These are phyloP conservation scores for Ceratocystis lukuohia DNA, from an alignment of 2,329 filamentous ascomycete genomes.

Conservation along the genomic window DNA sequence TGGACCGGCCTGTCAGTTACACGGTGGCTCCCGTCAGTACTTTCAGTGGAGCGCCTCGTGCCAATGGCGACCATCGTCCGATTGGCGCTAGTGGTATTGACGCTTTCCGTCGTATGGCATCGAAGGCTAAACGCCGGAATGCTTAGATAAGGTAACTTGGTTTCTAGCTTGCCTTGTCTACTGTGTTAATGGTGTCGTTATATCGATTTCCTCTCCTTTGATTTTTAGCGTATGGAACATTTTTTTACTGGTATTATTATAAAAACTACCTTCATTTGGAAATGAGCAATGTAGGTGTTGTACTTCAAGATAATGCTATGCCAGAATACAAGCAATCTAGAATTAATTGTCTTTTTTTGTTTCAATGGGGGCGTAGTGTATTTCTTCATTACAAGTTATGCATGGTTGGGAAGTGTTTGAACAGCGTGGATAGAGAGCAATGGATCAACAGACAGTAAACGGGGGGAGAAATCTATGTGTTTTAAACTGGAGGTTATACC, in stretches of 20 bases:
- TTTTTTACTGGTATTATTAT: background rate
- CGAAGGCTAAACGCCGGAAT: conserved; percentile 43
- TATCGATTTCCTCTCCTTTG: background rate
- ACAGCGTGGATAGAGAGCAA: background rate
- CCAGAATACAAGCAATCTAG: too few species aligned
- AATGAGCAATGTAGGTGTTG: background rate
- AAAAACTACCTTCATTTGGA: background rate
- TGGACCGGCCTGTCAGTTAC: conserved; percentile 43
- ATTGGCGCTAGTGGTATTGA: conserved; percentile 51
- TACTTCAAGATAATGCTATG: too few species aligned
- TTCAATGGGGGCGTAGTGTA: too few species aligned
- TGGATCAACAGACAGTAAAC: background rate
- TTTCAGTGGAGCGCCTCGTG: conserved; percentile 37
- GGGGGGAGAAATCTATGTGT: background rate
- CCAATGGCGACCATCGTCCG: conserved; percentile 36
- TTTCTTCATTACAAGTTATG: too few species aligned
- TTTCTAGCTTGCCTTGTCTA: background rate
- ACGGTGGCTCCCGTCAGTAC: conserved; percentile 49
- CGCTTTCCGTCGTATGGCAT: conserved; percentile 52
- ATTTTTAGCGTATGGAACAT: background rate
- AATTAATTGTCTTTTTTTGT: too few species aligned
- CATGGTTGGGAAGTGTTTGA: too few species aligned
- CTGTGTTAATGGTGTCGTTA: background rate
- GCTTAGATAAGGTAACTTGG: conserved; percentile 10
- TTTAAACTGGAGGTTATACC: background rate